Percentiles rank a stretch among this genome's conserved stretches.
Conservation (phyloP, 768 basidiomycete genomes). For the Hortiboletus campestris region DNA sequence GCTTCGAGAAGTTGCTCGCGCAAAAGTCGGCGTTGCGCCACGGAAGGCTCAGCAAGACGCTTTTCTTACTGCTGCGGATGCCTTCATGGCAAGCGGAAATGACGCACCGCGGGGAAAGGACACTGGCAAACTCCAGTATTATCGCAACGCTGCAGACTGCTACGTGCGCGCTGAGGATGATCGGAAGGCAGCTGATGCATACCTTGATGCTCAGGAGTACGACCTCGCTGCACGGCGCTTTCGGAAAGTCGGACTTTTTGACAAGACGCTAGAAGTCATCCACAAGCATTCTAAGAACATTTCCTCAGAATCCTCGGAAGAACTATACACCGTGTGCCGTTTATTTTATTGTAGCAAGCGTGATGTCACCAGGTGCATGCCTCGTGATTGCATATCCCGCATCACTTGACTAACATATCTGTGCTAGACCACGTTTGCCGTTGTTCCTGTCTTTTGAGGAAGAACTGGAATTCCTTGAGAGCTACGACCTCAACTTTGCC, state of each 20-base stretch:
- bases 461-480: no score
- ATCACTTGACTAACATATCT: not conserved
- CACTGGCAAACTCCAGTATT: no score
- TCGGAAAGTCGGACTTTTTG: conserved; percentile 48
- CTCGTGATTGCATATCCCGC: not conserved
- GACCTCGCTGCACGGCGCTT: conserved; percentile 45
- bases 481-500: no score
- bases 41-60: no score
- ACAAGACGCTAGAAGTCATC: conserved; percentile 51
- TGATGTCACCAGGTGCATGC: conserved; percentile 19
- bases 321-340: conserved; percentile 46
- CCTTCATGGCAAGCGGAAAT: no score
- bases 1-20: conserved; percentile 20
- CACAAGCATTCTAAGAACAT: conserved; percentile 34
- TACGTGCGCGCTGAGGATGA: no score
- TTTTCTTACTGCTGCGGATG: no score
- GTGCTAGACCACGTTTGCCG: conserved; percentile 42
- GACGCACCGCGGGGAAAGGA: no score
- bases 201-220: conserved; percentile 20
- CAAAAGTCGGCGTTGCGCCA: no score
- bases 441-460: conserved; percentile 43
- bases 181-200: no score
- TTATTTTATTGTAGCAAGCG: conserved; percentile 42
- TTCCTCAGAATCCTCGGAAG: conserved; percentile 25
- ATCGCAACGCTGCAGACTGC: no score